Evolutionary conservation across 108 stramenopile species (phyloP).

Genomic region (Nitzschia sp.): DNA sequence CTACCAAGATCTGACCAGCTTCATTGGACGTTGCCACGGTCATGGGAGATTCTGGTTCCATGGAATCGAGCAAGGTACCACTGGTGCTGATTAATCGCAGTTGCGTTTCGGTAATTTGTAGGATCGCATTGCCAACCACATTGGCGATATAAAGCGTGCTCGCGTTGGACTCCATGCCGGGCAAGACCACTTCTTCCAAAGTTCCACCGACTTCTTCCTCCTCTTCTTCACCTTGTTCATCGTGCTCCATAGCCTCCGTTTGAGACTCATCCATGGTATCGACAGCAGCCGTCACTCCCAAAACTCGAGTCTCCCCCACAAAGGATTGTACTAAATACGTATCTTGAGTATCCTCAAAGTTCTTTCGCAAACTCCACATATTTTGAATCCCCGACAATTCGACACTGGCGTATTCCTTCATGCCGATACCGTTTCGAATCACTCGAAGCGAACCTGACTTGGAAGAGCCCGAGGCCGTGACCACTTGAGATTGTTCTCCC

Average conservation of each 20-base stretch:
- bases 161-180: conserved; percentile 63
- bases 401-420: conserved; percentile 88
- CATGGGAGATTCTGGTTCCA: conserved; percentile 68
- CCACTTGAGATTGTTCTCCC: conserved; percentile 76
- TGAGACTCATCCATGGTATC: conserved; percentile 42
- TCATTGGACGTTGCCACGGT: conserved; percentile 94
- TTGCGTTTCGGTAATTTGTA: conserved; percentile 88
- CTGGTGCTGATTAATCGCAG: conserved; percentile 47
- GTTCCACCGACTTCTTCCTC: conserved; percentile 65
- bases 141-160: conserved; percentile 77
- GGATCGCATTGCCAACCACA: conserved; percentile 47
- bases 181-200: conserved; percentile 65
- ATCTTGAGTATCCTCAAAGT: conserved; percentile 66
- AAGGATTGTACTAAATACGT: conserved; percentile 92
- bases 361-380: conserved; percentile 87
- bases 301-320: conserved; percentile 90
- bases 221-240: conserved; percentile 33
- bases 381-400: conserved; percentile 94
- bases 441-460: conserved; percentile 89
- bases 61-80: conserved; percentile 49
- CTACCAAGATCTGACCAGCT: conserved; percentile 82
- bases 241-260: background rate
- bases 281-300: conserved; percentile 67
- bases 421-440: conserved; percentile 96
- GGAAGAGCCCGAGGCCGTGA: conserved; percentile 90